phyloP scores from a whole-genome alignment of 345 rosid genomes.

The Eucalyptus sideroxylon region DNA sequence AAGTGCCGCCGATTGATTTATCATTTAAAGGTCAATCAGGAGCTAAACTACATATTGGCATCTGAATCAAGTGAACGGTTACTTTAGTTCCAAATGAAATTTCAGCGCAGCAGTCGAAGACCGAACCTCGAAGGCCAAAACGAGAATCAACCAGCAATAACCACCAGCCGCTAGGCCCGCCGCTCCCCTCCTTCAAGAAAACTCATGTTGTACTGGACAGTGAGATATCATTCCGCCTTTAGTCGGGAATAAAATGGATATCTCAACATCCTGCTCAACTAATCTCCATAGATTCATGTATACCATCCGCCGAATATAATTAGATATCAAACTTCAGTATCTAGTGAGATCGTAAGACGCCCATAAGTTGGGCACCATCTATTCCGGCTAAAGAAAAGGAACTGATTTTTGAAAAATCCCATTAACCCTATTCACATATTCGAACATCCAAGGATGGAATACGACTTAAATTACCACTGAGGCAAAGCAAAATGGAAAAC shows the following conservation, averaged over 20 bases:
- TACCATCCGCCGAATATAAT: neutral
- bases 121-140: neutral
- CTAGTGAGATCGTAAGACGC: neutral
- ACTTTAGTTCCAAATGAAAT: neutral
- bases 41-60: neutral
- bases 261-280: neutral
- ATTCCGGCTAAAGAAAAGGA: neutral
- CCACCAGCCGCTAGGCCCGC: neutral
- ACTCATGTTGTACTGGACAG: neutral
- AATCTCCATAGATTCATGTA: neutral
- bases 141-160: neutral
- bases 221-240: neutral
- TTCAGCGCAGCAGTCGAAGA: neutral
- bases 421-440: neutral
- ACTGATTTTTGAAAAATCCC: neutral
- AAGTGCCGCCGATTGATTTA: neutral
- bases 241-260: neutral
- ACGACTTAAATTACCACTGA: neutral
- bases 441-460: neutral
- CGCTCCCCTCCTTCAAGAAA: neutral
- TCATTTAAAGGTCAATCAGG: neutral
- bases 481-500: neutral
- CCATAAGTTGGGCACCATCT: neutral
- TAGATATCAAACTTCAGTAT: neutral
- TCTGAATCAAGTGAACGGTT: neutral